Base-by-base conservation (phyloP, 164 flowering plant genomes). In the Piper longum region DNA sequence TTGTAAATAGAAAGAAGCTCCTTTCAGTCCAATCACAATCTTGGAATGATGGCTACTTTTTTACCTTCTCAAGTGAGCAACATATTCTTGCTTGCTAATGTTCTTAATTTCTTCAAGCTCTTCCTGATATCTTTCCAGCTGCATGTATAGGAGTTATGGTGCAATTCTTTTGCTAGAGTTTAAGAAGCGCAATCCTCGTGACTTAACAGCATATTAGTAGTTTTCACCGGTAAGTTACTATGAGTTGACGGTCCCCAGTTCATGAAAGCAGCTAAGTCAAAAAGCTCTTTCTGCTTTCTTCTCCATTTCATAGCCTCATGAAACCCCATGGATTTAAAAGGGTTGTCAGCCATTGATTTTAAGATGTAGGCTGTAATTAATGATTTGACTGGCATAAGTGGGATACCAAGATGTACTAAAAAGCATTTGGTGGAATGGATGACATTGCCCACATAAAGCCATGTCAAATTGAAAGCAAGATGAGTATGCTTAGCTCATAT, bases 231-330 rank as follows among this genome's bases (percentile, higher is more conserved):
- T 65, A 86, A 91, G 72, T 91, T 91, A 45, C 86, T 86, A 62
- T 85, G 86, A 1, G 96, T 85, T 0, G 95, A 74, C 62, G 92
- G 80, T 11, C 97, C 97, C 95, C 97, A 87, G 66, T 87, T 87
- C 75, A 86, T 90, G 16, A 90, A 82, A 2, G 97, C 97, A 0
- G 97, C 97, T 54, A 84, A 83, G 76, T 90, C 97, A 2, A 72
- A 86, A 90, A 52, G 97, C 86, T 76, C 88, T 83, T 3, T 96
- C 93, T 48, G 97, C 93, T 79, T 88, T 91, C 70, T 85, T 89
- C 74, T 91, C 97, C 91, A 82, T 81, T 43, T 91, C 91, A 81
- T 91, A 91, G 9, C 97, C 93, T 40, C 97, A 96, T 90, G 36
- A 26, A 26, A 26, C 36, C 36, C 36, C 3, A 48, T 9, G 9